phyloP scores from a whole-genome alignment of 345 rosid genomes.

The Hirschfeldia incana region DNA sequence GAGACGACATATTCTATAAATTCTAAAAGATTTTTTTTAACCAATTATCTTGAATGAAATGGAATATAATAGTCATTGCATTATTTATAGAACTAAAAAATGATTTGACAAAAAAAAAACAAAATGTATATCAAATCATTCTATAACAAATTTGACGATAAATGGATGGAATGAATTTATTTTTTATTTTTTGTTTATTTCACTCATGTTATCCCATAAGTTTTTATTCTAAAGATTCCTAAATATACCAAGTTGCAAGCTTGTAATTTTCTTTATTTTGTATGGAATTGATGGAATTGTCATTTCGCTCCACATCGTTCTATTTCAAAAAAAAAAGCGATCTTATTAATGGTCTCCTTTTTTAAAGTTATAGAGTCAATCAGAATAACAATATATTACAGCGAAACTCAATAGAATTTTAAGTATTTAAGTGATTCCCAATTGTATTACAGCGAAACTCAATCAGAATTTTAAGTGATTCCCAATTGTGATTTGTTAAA shows the following conservation, averaged over 20 bases:
- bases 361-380: background rate
- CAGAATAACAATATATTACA: background rate
- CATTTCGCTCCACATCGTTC: background rate
- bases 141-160: background rate
- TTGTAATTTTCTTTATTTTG: background rate
- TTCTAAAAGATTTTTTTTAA: background rate
- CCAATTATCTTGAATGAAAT: background rate
- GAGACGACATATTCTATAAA: background rate
- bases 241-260: background rate
- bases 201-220: background rate
- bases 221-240: background rate
- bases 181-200: background rate
- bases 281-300: background rate
- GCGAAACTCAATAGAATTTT: background rate
- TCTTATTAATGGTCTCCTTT: background rate
- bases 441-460: no score
- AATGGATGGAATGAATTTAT: background rate
- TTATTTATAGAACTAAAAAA: background rate
- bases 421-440: background rate
- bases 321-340: background rate
- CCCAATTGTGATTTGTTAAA: background rate
- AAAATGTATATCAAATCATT: background rate
- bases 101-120: background rate
- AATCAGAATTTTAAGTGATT: no score
- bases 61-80: background rate